A percentile compares a stretch with the other conserved stretches of the same genome.
phyloP scores from a whole-genome alignment of 306 rosid species.

The Begonia fuchsioides region DNA sequence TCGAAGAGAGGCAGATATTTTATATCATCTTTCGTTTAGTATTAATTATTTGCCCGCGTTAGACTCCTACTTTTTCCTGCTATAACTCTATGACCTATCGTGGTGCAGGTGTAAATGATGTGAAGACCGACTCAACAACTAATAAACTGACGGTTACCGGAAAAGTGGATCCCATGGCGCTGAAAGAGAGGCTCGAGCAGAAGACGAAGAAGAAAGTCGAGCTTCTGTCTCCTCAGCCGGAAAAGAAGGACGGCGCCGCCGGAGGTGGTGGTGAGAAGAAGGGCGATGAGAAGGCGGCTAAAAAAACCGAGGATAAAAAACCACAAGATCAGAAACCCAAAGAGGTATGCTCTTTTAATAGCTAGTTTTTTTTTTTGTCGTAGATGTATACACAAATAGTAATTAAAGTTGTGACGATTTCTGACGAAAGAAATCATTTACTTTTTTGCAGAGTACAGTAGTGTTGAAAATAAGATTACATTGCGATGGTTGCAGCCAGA shows the following conservation, averaged over 20 bases:
- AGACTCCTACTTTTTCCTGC: too few species aligned
- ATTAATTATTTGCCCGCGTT: too few species aligned
- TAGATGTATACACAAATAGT: background rate
- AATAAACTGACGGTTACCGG: conserved; percentile 58
- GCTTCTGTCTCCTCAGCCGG: conserved; percentile 52
- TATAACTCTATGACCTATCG: background rate
- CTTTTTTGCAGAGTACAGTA: conserved; percentile 44
- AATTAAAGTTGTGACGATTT: background rate
- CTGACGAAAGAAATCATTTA: background rate
- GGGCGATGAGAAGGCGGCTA: conserved; percentile 17
- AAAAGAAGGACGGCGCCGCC: conserved; percentile 30
- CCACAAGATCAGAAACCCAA: conserved; percentile 36
- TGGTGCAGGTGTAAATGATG: conserved; percentile 49
- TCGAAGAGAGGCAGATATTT: background rate
- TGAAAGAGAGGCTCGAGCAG: conserved; percentile 35
- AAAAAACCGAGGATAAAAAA: conserved; percentile 21
- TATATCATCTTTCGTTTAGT: too few species aligned
- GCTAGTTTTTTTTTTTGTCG: background rate
- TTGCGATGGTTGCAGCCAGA: conserved; percentile 73
- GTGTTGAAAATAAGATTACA: conserved; percentile 64
- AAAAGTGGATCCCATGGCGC: conserved; percentile 33
- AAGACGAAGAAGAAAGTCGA: conserved; percentile 66
- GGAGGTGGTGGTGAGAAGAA: conserved; percentile 16
- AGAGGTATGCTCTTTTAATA: conserved; percentile 18
- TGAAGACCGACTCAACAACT: conserved; percentile 30